These are phyloP conservation scores for Candida takata DNA, from an alignment of 805 yeast genomes.

Conservation along the genomic window DNA sequence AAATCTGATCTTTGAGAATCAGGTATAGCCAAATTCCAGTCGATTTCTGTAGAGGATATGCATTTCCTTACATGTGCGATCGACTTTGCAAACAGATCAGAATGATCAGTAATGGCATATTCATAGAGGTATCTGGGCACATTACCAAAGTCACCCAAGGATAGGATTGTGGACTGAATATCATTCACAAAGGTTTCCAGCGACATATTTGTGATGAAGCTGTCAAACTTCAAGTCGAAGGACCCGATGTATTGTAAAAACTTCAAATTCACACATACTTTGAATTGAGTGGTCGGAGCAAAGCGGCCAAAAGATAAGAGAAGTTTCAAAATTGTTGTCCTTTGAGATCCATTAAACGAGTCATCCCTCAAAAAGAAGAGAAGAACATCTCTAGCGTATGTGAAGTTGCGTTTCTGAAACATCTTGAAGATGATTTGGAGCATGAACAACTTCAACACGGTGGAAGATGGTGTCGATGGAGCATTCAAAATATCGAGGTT, in stretches of 20 bases:
- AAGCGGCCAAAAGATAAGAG: conserved; percentile 15
- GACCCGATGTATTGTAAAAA: conserved; percentile 13
- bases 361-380: conserved; percentile 10
- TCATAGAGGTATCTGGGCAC: conserved; percentile 14
- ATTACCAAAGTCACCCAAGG: conserved; percentile 1
- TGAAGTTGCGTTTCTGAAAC: conserved; percentile 14
- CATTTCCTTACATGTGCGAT: conserved; percentile 1
- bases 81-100: conserved; percentile 5
- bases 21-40: conserved; percentile 15
- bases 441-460: conserved; percentile 14
- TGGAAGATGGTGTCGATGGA: conserved; percentile 1
- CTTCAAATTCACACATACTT: conserved; percentile 17
- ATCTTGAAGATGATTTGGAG: conserved; percentile 18
- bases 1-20: conserved; percentile 5
- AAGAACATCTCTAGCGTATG: conserved; percentile 3
- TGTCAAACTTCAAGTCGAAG: conserved; percentile 14
- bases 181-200: conserved; percentile 5
- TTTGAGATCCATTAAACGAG: conserved; percentile 10
- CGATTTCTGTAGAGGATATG: conserved; percentile 1
- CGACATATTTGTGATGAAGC: conserved; percentile 15
- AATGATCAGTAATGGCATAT: conserved; percentile 8
- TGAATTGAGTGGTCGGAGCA: conserved; percentile 15
- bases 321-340: conserved; percentile 10
- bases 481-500: not conserved
- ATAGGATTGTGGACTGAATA: conserved; percentile 4